These are phyloP conservation scores for Talaromyces verruculosus DNA, from an alignment of 2,329 filamentous ascomycete genomes.

Conservation along the genomic window DNA sequence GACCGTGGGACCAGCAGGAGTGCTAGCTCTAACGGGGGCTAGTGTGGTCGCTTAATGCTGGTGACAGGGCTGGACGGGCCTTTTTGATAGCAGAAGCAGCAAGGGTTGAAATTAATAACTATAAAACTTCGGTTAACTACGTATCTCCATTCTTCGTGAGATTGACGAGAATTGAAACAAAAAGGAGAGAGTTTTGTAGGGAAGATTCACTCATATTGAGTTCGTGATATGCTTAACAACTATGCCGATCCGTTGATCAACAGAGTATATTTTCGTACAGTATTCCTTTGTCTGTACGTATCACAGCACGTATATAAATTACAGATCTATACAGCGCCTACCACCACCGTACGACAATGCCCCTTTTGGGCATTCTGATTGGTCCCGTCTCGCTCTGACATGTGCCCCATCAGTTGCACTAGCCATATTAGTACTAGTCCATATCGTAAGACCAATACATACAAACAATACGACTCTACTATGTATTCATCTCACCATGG, in stretches of 20 bases:
- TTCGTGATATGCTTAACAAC: neutral
- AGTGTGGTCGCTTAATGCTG: conserved; percentile 4
- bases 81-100: neutral
- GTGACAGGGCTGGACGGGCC: conserved; percentile 1
- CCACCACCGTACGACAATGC: neutral
- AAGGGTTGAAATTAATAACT: neutral
- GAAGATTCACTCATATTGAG: neutral
- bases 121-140: neutral
- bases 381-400: neutral
- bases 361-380: neutral
- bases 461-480: neutral
- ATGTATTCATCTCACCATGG: neutral
- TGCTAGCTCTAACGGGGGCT: neutral
- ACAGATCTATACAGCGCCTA: neutral
- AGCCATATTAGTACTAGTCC: neutral
- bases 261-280: neutral
- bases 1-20: neutral
- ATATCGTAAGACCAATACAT: neutral
- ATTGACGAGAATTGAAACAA: neutral
- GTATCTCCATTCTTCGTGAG: neutral
- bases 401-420: neutral
- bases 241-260: neutral
- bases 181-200: neutral
- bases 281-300: neutral
- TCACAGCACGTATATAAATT: neutral